Base-by-base conservation (phyloP, 768 basidiomycete genomes). In the Cystoderma amianthinum region DNA sequence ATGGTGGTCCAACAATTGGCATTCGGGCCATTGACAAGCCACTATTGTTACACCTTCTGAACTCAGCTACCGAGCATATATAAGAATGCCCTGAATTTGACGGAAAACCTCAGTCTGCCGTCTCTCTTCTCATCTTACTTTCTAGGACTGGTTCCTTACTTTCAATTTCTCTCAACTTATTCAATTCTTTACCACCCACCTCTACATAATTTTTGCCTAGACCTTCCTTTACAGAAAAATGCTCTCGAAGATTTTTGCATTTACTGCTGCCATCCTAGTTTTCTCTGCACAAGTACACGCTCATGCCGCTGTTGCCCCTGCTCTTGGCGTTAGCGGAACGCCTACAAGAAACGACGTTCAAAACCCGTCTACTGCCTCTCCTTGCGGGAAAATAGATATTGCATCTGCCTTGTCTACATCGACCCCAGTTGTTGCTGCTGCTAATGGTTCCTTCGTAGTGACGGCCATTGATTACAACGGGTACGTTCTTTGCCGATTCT, bases 381-480 rank as follows among this genome's bases (percentile, higher is more conserved):
- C 65, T 0, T 78, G 75, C 49, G 75, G 76, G 37, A 50, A 51
- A 1, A 54, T 65, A 24, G 60, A 69, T 53, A 59, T 75, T 36
- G 63, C 68, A 16, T 42, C 56, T 15, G 61, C 54, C 35, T 44
- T 77, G 43, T 64, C 64, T 41, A 53, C 57, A 7, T 64, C 72
- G 3, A 63, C 60, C 3, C 57, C 60, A 5, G 59, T 67, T 9
- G 47, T 51, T n/a, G 64, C 62, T 13, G 54, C 54, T n/a, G 60
- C 66, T 16, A 60, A 71, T 37, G 73, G 73, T 22, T 44, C 62
- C 0, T 68, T 76, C 54, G 55, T 56, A 4, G 63, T 60, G 17
- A 67, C 58, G 19, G 61, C 60, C 42, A 66, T 56, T 33, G 65
- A 71, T 56, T 76, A 75, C 52, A 75, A 76, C 44, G 62, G 44